Conservation (phyloP, 2,329 filamentous ascomycete species). For the Septoria linicola region DNA sequence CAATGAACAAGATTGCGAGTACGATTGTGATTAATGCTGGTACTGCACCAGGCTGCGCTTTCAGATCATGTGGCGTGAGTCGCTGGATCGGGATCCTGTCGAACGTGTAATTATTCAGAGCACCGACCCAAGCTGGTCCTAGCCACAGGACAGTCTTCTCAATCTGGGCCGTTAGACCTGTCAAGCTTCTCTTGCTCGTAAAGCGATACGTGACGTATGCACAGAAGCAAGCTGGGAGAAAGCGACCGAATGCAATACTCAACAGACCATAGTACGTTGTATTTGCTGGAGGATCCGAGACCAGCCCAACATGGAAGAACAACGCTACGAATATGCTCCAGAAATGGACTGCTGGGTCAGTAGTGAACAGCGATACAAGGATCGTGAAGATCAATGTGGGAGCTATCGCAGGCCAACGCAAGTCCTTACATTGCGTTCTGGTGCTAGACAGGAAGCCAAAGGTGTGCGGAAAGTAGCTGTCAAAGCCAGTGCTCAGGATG, state of each 20-base stretch:
- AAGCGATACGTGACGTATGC: slow-evolving; percentile 85
- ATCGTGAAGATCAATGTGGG: slow-evolving; percentile 78
- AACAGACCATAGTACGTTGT: slow-evolving; percentile 66
- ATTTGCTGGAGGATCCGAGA: slow-evolving; percentile 77
- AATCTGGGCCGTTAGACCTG: slow-evolving; percentile 73
- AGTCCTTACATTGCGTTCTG: slow-evolving; percentile 67
- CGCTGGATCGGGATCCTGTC: slow-evolving; percentile 90
- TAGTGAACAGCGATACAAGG: slow-evolving; percentile 76
- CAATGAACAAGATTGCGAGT: slow-evolving; percentile 65
- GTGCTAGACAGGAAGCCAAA: slow-evolving; percentile 72
- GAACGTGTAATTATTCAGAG: slow-evolving; percentile 92
- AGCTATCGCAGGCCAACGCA: slow-evolving; percentile 79
- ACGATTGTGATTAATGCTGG: slow-evolving; percentile 78
- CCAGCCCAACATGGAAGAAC: slow-evolving; percentile 87
- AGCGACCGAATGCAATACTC: slow-evolving; percentile 74
- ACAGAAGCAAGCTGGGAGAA: slow-evolving; percentile 83
- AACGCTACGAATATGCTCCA: slow-evolving; percentile 76
- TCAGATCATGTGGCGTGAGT: slow-evolving; percentile 84
- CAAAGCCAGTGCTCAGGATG: slow-evolving; percentile 74
- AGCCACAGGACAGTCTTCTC: slow-evolving; percentile 92
- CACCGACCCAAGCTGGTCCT: slow-evolving; percentile 85
- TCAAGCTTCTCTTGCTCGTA: slow-evolving; percentile 71
- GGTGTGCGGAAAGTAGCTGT: slow-evolving; percentile 84
- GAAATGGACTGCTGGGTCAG: slow-evolving; percentile 78
- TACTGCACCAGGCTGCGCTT: slow-evolving; percentile 84